phyloP scores from a whole-genome alignment of 371 early-diverging fungal genomes.

The Aphelidium insulamus region DNA sequence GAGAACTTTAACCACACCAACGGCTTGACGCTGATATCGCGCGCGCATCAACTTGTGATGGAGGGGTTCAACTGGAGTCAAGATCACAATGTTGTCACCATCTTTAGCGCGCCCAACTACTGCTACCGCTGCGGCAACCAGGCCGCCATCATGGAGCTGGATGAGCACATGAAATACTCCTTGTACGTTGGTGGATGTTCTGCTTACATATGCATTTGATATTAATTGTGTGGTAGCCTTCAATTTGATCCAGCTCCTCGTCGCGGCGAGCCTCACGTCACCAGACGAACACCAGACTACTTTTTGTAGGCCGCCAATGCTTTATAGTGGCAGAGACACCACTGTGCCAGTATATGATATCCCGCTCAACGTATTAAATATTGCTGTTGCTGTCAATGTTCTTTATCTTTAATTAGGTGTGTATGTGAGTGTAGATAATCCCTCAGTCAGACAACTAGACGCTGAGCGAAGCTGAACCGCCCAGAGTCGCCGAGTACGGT shows the following conservation, averaged over 20 bases:
- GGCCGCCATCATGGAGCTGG: slow-evolving; percentile 92
- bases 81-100: slow-evolving; percentile 94
- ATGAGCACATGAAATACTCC: slow-evolving; percentile 82
- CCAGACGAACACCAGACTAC: slow-evolving; percentile 96
- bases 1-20: slow-evolving; percentile 94
- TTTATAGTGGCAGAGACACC: too few species aligned
- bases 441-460: too few species aligned
- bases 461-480: too few species aligned
- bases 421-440: too few species aligned
- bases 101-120: slow-evolving; percentile 99
- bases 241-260: slow-evolving; percentile 98
- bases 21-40: slow-evolving; percentile 83
- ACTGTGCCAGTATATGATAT: too few species aligned
- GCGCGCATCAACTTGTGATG: slow-evolving; percentile 99
- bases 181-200: slow-evolving; percentile 34
- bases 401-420: too few species aligned
- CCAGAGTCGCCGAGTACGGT: slow-evolving; percentile 35
- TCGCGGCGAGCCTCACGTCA: slow-evolving; percentile 91
- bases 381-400: too few species aligned
- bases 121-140: slow-evolving; percentile 99
- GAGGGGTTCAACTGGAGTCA: slow-evolving; percentile 97
- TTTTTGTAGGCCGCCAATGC: too few species aligned
- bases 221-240: slow-evolving; percentile 23
- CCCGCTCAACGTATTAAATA: too few species aligned
- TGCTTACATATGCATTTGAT: background rate